phyloP scores from a whole-genome alignment of 495 filamentous ascomycete species.

The Xylaria acuta region DNA sequence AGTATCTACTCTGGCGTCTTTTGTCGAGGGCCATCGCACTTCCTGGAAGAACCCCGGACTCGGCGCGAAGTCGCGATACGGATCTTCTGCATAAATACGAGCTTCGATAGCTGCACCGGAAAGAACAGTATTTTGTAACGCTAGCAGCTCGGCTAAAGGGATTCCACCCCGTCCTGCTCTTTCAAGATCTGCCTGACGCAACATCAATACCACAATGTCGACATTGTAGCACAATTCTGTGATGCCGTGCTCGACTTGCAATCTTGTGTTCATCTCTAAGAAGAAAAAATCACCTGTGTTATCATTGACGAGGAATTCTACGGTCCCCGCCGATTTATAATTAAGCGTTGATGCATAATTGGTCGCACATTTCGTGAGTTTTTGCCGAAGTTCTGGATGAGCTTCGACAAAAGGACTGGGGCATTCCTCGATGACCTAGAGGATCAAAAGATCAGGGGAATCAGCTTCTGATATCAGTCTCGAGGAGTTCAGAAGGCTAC shows the following conservation, averaged over 20 bases:
- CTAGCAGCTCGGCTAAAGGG: slow-evolving; percentile 24
- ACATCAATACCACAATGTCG: slow-evolving; percentile 62
- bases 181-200: slow-evolving; percentile 34
- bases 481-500: not conserved
- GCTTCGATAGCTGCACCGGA: slow-evolving; percentile 59
- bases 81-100: slow-evolving; percentile 68
- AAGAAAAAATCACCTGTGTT: slow-evolving; percentile 66
- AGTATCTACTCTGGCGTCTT: slow-evolving; percentile 62
- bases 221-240: slow-evolving; percentile 67
- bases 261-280: slow-evolving; percentile 71
- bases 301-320: slow-evolving; percentile 71
- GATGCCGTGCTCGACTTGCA: slow-evolving; percentile 72
- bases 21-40: slow-evolving; percentile 55
- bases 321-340: slow-evolving; percentile 66
- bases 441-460: not conserved
- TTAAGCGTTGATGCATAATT: slow-evolving; percentile 57
- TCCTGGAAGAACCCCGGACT: slow-evolving; percentile 63
- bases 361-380: slow-evolving; percentile 59
- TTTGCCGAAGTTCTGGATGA: slow-evolving; percentile 52
- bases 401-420: slow-evolving; percentile 49
- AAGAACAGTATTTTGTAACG: slow-evolving; percentile 17
- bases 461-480: slow-evolving; percentile 46
- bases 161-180: slow-evolving; percentile 28
- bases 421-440: slow-evolving; percentile 47
- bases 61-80: slow-evolving; percentile 61